Percentiles rank a stretch among this genome's conserved stretches.
These are phyloP conservation scores for Patellifolia procumbens DNA, from an alignment of 179 eudicot species.

Conservation along the genomic window DNA sequence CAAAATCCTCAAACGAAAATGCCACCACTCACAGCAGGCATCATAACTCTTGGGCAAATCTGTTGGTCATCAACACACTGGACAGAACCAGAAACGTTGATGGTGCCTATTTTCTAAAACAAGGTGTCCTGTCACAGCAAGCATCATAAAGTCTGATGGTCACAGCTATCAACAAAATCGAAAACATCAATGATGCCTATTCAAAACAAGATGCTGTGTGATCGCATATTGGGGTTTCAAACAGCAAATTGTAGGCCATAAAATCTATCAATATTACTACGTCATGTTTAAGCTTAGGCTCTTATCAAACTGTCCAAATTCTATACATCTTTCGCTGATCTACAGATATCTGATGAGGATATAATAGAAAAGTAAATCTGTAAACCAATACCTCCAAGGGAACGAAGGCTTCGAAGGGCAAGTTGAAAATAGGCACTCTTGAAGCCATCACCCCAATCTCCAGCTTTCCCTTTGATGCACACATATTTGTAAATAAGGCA, in stretches of 20 bases:
- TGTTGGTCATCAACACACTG: background rate
- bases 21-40: background rate
- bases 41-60: background rate
- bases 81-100: background rate
- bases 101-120: background rate
- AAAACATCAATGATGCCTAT: too few relatives aligned
- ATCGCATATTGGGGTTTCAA: slow-evolving; percentile 1
- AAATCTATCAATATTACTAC: background rate
- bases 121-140: background rate
- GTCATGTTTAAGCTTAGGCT: background rate
- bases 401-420: slow-evolving; percentile 96
- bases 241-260: background rate
- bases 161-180: too few relatives aligned
- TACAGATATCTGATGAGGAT: background rate
- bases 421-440: slow-evolving; percentile 99
- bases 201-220: too few relatives aligned
- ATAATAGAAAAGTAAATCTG: background rate
- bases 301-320: background rate
- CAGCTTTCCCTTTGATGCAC: slow-evolving; percentile 95
- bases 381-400: slow-evolving; percentile 80
- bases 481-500: slow-evolving; percentile 95
- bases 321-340: background rate
- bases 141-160: too few relatives aligned
- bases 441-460: slow-evolving; percentile 99
- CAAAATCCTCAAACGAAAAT: background rate